Conservation (phyloP, 176 grass and related monocot species). For the Carex scoparia region DNA sequence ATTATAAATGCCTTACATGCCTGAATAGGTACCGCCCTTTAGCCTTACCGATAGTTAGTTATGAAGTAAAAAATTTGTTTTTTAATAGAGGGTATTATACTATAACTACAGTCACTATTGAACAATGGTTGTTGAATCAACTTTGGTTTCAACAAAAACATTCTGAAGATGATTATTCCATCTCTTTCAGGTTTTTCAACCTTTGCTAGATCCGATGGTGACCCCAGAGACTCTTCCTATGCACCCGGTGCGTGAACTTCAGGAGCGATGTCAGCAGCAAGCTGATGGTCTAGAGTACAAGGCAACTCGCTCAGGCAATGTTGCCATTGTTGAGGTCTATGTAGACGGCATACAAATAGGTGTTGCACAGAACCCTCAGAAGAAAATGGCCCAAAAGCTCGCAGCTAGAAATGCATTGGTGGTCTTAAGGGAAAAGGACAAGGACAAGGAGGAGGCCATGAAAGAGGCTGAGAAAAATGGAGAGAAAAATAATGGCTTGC, state of each 20-base stretch:
- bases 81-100: neutral
- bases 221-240: slow-evolving; percentile 91
- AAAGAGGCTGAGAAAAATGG: slow-evolving; percentile 56
- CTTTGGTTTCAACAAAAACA: neutral
- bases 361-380: slow-evolving; percentile 89
- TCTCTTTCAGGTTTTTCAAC: slow-evolving; percentile 62
- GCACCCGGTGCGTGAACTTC: slow-evolving; percentile 97
- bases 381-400: slow-evolving; percentile 99
- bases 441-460: slow-evolving; percentile 34
- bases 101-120: neutral
- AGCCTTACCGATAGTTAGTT: neutral
- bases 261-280: slow-evolving; percentile 98
- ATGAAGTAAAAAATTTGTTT: neutral
- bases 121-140: slow-evolving; percentile 11
- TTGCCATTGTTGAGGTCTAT: slow-evolving; percentile 90
- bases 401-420: slow-evolving; percentile 83
- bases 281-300: slow-evolving; percentile 94
- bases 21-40: neutral
- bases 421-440: slow-evolving; percentile 84
- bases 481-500: slow-evolving; percentile 61
- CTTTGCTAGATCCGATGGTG: slow-evolving; percentile 74
- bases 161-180: neutral
- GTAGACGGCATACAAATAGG: slow-evolving; percentile 90
- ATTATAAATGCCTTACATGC: neutral
- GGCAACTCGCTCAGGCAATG: slow-evolving; percentile 59